Evolutionary conservation across 371 early-diverging fungal genomes (phyloP).

Genomic region (Mortierella sp.): DNA sequence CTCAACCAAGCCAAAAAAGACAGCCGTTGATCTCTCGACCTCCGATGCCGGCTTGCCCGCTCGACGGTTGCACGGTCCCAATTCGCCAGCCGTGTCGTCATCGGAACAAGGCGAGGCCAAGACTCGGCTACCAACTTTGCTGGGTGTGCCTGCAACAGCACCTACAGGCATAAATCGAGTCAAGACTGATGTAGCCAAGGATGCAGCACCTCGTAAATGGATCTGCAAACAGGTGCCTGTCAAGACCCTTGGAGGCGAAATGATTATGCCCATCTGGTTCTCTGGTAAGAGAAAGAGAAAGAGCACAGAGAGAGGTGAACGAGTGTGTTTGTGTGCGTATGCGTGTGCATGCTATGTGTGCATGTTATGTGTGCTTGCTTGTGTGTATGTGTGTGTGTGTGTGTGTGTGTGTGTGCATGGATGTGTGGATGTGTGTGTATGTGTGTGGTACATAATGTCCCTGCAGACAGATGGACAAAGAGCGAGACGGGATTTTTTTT

Average conservation of each 20-base stretch:
- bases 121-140: no score
- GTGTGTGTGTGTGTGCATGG: no score
- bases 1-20: not conserved
- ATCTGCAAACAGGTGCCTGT: slow-evolving; percentile 43
- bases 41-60: not conserved
- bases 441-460: no score
- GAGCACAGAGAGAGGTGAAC: no score
- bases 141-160: not conserved
- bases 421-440: no score
- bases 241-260: slow-evolving; percentile 49
- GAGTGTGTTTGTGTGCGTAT: no score
- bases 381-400: not conserved
- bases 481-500: no score
- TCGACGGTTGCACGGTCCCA: not conserved
- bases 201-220: slow-evolving; percentile 48
- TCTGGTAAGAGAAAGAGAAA: no score
- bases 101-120: no score
- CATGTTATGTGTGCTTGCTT: no score
- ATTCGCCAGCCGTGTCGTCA: not conserved
- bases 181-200: slow-evolving; percentile 41
- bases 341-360: not conserved
- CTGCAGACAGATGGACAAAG: no score
- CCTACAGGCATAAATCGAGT: slow-evolving; percentile 4
- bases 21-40: not conserved
- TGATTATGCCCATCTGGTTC: slow-evolving; percentile 50